phyloP scores from a whole-genome alignment of 1,139 yeast species.

The Ogataea hybrid region DNA sequence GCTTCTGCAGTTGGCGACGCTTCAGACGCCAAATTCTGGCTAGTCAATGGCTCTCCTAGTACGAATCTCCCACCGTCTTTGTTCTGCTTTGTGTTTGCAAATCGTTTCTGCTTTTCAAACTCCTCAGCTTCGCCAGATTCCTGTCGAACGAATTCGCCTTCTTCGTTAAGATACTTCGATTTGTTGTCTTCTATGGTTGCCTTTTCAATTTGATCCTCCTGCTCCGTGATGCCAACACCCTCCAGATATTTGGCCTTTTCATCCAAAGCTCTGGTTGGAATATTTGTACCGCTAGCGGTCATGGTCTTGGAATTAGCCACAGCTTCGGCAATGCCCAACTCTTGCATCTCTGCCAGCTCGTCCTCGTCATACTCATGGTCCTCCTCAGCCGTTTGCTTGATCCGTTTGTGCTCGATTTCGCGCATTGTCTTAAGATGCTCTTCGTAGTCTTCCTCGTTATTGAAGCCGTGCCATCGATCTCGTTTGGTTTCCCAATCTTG shows the following conservation, averaged over 20 bases:
- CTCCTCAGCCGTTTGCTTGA: slow-evolving; percentile 23
- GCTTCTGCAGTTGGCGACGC: slow-evolving; percentile 61
- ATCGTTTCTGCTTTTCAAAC: slow-evolving; percentile 45
- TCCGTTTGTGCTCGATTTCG: slow-evolving; percentile 32
- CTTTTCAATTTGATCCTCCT: slow-evolving; percentile 38
- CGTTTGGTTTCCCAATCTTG: slow-evolving; percentile 65
- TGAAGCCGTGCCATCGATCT: slow-evolving; percentile 79
- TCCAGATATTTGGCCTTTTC: slow-evolving; percentile 40
- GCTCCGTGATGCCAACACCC: slow-evolving; percentile 26
- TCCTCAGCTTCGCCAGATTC: slow-evolving; percentile 51
- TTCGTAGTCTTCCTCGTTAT: slow-evolving; percentile 53
- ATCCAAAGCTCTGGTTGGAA: slow-evolving; percentile 36
- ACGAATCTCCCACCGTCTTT: neutral
- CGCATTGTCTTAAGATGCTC: slow-evolving; percentile 48
- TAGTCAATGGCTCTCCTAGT: slow-evolving; percentile 23
- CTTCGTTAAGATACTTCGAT: slow-evolving; percentile 48
- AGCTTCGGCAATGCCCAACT: slow-evolving; percentile 44
- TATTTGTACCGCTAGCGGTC: slow-evolving; percentile 19
- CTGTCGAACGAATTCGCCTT: slow-evolving; percentile 52
- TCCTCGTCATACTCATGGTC: slow-evolving; percentile 42
- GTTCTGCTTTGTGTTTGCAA: slow-evolving; percentile 38
- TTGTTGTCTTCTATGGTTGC: slow-evolving; percentile 46
- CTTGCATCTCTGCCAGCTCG: slow-evolving; percentile 47
- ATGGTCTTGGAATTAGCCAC: slow-evolving; percentile 26
- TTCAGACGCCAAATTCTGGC: slow-evolving; percentile 45